Evolutionary conservation across 1,284 basidiomycete species (phyloP), one percentile per base, ranked within the genome.

Genomic region (Pseudozyma tsukubaensis): DNA sequence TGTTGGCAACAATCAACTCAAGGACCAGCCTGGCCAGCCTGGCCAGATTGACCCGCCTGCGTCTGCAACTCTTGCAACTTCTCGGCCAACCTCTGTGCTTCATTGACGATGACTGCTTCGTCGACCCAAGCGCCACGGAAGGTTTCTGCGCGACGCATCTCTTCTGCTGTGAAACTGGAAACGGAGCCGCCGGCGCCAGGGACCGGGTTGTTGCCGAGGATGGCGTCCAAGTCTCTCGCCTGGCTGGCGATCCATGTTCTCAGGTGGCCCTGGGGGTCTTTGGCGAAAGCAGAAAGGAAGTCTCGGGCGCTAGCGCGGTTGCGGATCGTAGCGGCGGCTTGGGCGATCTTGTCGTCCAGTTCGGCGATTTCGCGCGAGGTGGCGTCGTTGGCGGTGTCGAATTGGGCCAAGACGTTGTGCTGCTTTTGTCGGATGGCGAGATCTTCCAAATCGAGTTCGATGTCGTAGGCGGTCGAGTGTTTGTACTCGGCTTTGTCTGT

Each of bases 161-260:
- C 94, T 78, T 97, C 94, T 62, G 92, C 92, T 18, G 92, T 87
- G 49, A 81, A 79, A 29, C 58, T 74, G 10, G 71, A 59, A 6
- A 71, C 72, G 12, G 94, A 88, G n/a, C 84, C 85, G 24, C 90
- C 90, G 3, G 91, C 90, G 3, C 94, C 94, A 14, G 86, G 74
- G 3, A 66, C 50, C 4, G 85, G 74, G 85, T 86, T 84, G 91
- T 92, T 42, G 50, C 82, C 80, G 0, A 98, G 87, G 64, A 97
- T 89, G 62, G 89, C 90, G 85, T 96, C 94, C 43, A 99, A 85
- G 84, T 97, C 94, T 18, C 93, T 88, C 35, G 94, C 92, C 84
- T 98, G 96, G 3, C 92, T 94, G 60, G 92, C 91, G 37, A 97
- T 86, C 92, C 93, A 98, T 4, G 89, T 92, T 76, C 94, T 90